Conservation (phyloP, 352 stramenopile genomes). For the Elongisporangium anandrum region DNA sequence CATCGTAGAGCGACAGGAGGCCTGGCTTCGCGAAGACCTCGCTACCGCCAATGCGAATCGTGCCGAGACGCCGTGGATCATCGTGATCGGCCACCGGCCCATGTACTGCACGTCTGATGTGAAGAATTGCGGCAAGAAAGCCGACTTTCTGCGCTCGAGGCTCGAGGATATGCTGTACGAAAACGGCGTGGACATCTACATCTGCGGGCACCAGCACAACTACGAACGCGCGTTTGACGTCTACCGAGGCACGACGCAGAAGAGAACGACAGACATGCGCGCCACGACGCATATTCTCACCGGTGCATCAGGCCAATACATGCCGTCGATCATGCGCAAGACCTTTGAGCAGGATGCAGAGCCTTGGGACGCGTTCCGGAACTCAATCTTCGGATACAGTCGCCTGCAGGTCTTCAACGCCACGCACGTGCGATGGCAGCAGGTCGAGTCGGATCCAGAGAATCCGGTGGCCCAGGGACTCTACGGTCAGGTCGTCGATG, state of each 20-base stretch:
- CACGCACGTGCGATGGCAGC: conserved; percentile 87
- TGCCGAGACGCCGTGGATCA: conserved; percentile 63
- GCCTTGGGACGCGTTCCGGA: conserved; percentile 81
- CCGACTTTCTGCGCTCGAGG: conserved; percentile 45
- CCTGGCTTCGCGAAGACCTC: conserved; percentile 64
- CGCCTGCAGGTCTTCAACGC: conserved; percentile 80
- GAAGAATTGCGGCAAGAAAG: conserved; percentile 63
- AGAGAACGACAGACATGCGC: conserved; percentile 73
- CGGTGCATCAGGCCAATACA: conserved; percentile 82
- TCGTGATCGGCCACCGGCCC: conserved; percentile 81
- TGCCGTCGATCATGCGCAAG: conserved; percentile 77
- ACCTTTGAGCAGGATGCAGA: conserved; percentile 54
- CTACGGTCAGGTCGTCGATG: conserved; percentile 81
- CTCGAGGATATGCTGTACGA: conserved; percentile 81
- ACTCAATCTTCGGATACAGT: conserved; percentile 86
- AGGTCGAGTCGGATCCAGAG: conserved; percentile 77
- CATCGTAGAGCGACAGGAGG: conserved; percentile 54
- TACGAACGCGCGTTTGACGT: conserved; percentile 87
- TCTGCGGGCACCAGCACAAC: conserved; percentile 90
- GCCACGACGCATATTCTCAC: conserved; percentile 88
- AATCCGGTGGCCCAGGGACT: conserved; percentile 67
- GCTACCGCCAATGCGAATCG: conserved; percentile 60
- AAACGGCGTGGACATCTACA: conserved; percentile 83
- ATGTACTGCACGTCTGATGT: conserved; percentile 88
- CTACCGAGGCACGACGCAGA: conserved; percentile 55